Conservation (phyloP, 2,329 filamentous ascomycete species). For the Karstenula rhodostoma region DNA sequence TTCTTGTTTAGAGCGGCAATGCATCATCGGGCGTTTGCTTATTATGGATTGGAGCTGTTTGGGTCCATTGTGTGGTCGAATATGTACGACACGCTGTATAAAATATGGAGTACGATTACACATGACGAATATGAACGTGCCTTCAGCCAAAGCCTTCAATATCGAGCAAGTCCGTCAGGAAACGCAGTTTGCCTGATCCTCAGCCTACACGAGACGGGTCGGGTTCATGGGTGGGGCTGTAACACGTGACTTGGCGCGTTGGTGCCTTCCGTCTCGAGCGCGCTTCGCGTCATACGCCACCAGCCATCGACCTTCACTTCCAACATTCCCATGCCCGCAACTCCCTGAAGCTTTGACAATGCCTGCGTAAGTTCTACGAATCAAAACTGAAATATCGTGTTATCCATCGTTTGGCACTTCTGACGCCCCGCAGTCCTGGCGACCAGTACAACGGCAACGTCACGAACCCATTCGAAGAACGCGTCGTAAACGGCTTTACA, state of each 20-base stretch:
- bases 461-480: constrained; percentile 84
- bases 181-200: not conserved
- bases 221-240: constrained; percentile 22
- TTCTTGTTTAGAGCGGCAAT: constrained; percentile 9
- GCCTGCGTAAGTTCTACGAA: constrained; percentile 43
- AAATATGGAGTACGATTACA: not conserved
- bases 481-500: constrained; percentile 79
- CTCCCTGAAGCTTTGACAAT: constrained; percentile 34
- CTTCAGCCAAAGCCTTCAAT: not conserved
- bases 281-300: constrained; percentile 40
- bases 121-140: not conserved
- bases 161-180: not conserved
- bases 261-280: constrained; percentile 32
- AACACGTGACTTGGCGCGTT: constrained; percentile 28
- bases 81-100: constrained; percentile 1
- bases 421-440: constrained; percentile 44
- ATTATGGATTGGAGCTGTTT: not conserved
- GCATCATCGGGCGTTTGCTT: constrained; percentile 17
- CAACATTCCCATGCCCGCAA: constrained; percentile 34
- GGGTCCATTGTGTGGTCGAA: not conserved
- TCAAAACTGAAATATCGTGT: not conserved
- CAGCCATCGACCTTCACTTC: constrained; percentile 33
- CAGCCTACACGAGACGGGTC: constrained; percentile 4
- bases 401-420: constrained; percentile 3
- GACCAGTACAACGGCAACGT: constrained; percentile 49